These are phyloP conservation scores for Wickerhamomyces xylosicus DNA, from an alignment of 805 yeast species.

Conservation along the genomic window DNA sequence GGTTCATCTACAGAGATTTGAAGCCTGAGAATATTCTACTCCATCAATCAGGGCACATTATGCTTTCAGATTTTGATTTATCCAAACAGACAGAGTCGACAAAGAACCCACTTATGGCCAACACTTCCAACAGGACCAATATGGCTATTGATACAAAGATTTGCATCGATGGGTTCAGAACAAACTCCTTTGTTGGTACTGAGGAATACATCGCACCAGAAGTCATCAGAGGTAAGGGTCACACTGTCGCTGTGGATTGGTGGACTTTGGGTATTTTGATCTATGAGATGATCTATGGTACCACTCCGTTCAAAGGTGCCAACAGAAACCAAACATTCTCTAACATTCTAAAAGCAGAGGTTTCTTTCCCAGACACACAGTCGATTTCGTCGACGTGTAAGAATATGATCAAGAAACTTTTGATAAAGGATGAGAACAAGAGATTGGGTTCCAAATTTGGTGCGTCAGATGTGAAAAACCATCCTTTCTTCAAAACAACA, in stretches of 20 bases:
- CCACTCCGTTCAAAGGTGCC: slow-evolving; percentile 92
- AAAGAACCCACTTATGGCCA: slow-evolving; percentile 59
- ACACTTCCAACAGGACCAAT: slow-evolving; percentile 24
- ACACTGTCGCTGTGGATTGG: slow-evolving; percentile 98
- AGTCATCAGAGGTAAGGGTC: slow-evolving; percentile 94
- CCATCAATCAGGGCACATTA: slow-evolving; percentile 96
- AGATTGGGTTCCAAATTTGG: slow-evolving; percentile 89
- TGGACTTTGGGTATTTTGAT: slow-evolving; percentile 95
- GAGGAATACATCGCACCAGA: slow-evolving; percentile 99
- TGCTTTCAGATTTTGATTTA: slow-evolving; percentile 93
- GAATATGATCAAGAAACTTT: slow-evolving; percentile 64
- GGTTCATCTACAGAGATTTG: slow-evolving; percentile 90
- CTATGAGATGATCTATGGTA: slow-evolving; percentile 92
- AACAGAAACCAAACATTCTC: slow-evolving; percentile 85
- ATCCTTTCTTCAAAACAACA: slow-evolving; percentile 80
- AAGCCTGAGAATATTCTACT: slow-evolving; percentile 92
- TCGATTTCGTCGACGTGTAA: slow-evolving; percentile 68
- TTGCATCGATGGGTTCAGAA: slow-evolving; percentile 91
- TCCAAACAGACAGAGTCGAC: slow-evolving; percentile 78
- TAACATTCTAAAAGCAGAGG: slow-evolving; percentile 76
- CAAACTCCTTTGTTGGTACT: slow-evolving; percentile 97
- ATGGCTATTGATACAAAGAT: slow-evolving; percentile 87
- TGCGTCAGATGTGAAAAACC: slow-evolving; percentile 88
- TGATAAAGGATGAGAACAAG: slow-evolving; percentile 82
- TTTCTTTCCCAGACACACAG: slow-evolving; percentile 62